Conservation (phyloP, 78 protist genomes). For the Polysphondylium violaceum region DNA sequence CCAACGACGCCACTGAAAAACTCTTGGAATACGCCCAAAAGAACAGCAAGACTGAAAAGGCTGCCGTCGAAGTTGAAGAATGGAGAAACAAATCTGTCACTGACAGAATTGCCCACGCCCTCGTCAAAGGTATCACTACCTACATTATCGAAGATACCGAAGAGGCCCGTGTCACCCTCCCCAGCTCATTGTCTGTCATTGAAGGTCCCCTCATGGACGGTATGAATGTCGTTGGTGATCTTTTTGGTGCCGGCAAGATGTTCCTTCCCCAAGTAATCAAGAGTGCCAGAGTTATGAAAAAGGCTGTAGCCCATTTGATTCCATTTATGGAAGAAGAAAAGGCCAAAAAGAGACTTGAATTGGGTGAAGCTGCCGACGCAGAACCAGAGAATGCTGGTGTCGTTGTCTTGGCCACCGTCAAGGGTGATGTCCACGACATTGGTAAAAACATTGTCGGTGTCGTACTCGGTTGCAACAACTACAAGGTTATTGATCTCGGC, state of each 20-base stretch:
- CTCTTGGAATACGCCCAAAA: slow-evolving; percentile 78
- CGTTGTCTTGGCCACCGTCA: slow-evolving; percentile 98
- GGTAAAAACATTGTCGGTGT: slow-evolving; percentile 99
- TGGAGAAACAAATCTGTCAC: slow-evolving; percentile 93
- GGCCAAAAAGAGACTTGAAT: slow-evolving; percentile 1
- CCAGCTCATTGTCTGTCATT: slow-evolving; percentile 52
- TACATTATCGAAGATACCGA: slow-evolving; percentile 94
- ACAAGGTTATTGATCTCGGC: slow-evolving; percentile 95
- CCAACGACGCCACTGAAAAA: slow-evolving; percentile 65
- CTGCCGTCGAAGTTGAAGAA: slow-evolving; percentile 79
- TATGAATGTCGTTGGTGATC: slow-evolving; percentile 98
- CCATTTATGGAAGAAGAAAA: slow-evolving; percentile 98
- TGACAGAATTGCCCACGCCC: slow-evolving; percentile 91
- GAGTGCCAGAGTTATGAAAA: slow-evolving; percentile 99
- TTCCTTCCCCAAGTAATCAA: slow-evolving; percentile 99
- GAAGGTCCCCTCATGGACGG: slow-evolving; percentile 98
- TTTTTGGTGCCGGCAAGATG: slow-evolving; percentile 99
- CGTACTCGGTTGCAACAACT: slow-evolving; percentile 98
- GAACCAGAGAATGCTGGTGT: slow-evolving; percentile 78
- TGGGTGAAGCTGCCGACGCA: not conserved
- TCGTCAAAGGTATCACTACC: slow-evolving; percentile 96
- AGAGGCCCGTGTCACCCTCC: slow-evolving; percentile 89
- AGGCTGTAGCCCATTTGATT: slow-evolving; percentile 96
- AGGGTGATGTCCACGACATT: slow-evolving; percentile 99
- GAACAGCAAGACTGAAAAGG: slow-evolving; percentile 35